These are phyloP conservation scores for Letharia columbiana DNA, from an alignment of 495 filamentous ascomycete genomes.

Conservation along the genomic window DNA sequence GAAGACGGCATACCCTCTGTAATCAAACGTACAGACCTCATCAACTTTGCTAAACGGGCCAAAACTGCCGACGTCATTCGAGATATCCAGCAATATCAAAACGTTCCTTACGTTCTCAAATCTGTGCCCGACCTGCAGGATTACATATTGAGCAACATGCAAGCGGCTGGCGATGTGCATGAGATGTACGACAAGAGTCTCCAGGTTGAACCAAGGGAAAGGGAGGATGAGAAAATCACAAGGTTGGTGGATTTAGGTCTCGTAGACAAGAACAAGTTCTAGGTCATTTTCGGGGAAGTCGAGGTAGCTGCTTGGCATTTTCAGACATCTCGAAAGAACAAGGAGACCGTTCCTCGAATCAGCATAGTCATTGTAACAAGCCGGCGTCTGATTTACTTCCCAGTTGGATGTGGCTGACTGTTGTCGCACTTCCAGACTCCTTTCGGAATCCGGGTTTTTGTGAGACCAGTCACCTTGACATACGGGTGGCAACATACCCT, in stretches of 20 bases:
- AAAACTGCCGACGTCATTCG: constrained; percentile 97
- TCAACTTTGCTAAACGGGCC: constrained; percentile 96
- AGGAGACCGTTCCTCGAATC: constrained; percentile 3
- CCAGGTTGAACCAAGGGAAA: constrained; percentile 83
- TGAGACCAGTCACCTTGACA: constrained; percentile 31
- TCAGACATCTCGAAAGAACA: background rate
- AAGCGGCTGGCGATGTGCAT: constrained; percentile 87
- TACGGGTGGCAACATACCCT: background rate
- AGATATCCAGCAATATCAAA: constrained; percentile 97
- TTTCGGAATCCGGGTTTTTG: constrained; percentile 69
- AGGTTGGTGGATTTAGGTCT: constrained; percentile 43
- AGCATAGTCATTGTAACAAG: constrained; percentile 33
- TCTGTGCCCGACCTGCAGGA: constrained; percentile 89
- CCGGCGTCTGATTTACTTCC: constrained; percentile 20
- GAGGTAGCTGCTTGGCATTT: background rate
- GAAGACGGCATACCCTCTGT: constrained; percentile 95
- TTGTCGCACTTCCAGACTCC: constrained; percentile 45
- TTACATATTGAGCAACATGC: constrained; percentile 92
- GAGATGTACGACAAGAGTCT: constrained; percentile 98
- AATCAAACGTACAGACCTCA: constrained; percentile 87
- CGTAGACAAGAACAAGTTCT: constrained; percentile 5
- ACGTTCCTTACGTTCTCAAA: constrained; percentile 83
- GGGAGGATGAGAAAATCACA: constrained; percentile 91
- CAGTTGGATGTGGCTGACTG: constrained; percentile 18
- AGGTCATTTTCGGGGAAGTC: background rate